Conservation (phyloP, 2,329 filamentous ascomycete species). For the Stromatinia cepivora region DNA sequence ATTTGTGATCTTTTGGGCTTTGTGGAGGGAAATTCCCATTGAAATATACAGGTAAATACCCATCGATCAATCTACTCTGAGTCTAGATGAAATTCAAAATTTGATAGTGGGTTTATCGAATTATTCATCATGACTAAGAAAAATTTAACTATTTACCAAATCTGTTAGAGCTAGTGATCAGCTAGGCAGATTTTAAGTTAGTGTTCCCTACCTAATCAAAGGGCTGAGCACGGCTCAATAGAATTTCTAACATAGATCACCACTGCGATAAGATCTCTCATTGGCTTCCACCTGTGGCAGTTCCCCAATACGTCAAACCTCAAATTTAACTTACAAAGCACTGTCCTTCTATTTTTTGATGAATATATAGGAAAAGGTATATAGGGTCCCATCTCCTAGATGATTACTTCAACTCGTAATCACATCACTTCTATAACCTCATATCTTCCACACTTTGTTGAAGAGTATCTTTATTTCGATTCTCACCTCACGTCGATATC, state of each 20-base stretch:
- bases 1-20: not conserved
- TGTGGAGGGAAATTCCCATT: not conserved
- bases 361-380: not conserved
- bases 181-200: not conserved
- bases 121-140: conserved; percentile 1
- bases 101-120: not conserved
- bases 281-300: not conserved
- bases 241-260: not conserved
- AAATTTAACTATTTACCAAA: not conserved
- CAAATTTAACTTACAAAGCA: conserved; percentile 8
- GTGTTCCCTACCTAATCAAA: not conserved
- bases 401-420: not conserved
- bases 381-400: not conserved
- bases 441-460: not conserved
- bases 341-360: not conserved
- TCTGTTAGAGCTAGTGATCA: not conserved
- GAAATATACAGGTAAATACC: not conserved
- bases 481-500: not conserved
- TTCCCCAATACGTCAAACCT: not conserved
- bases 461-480: not conserved
- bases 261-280: not conserved
- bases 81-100: not conserved
- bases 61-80: too few species aligned
- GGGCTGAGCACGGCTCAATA: not conserved
- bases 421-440: not conserved